Base-by-base conservation (phyloP, 2,329 filamentous ascomycete genomes). In the Colletotrichum sp. region DNA sequence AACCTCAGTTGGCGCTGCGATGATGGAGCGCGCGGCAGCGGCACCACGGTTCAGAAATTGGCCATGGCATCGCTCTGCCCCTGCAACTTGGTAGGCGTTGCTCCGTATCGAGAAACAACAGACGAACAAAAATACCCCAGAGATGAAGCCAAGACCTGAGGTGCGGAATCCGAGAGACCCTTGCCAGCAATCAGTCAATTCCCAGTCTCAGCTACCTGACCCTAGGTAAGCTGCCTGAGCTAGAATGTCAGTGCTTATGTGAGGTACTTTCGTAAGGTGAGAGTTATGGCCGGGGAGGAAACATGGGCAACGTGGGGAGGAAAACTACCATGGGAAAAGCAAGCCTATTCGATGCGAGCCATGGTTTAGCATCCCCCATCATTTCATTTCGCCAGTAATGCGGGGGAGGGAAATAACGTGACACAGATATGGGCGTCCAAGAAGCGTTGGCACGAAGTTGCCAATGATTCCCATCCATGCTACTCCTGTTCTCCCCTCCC, bases 361-460 rank as follows among this genome's bases (percentile, higher is more conserved):
- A 57, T 64, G 59, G 30, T 44, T 52, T 18, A 39, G 28, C 36
- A 36, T 32, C 64, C 32, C 18, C 69, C 15, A 18, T 68, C 55
- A 75, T 73, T 34, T 68, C 55, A 75, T 73, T 44, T 75, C 64
- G 64, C 32, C 64, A 64, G 69, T 64, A 73, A 73, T 73, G 73
- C 73, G 73, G 73, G 73, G 70, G 24, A 73, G 34, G 5, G 36
- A 75, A 59, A 64, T 24, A 59, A 68, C 36, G 70, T 72, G 57
- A 68, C 63, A 68, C 48, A 18, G 28, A 30, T 9, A 52, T 18
- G n/a, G 30, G 26, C 59, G 48, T 59, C 68, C 13, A 34, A 48
- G 68, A 16, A 12, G 36, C 9, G 36, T 63, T 62, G 34, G 44
- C 59, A 64, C 55, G 26, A 44, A 28, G 22, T 22, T 34, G 18